Evolutionary conservation across 2,329 filamentous ascomycete species (phyloP), one percentile per base, ranked within the genome.

Genomic region (Basipetospora chlamydospora): DNA sequence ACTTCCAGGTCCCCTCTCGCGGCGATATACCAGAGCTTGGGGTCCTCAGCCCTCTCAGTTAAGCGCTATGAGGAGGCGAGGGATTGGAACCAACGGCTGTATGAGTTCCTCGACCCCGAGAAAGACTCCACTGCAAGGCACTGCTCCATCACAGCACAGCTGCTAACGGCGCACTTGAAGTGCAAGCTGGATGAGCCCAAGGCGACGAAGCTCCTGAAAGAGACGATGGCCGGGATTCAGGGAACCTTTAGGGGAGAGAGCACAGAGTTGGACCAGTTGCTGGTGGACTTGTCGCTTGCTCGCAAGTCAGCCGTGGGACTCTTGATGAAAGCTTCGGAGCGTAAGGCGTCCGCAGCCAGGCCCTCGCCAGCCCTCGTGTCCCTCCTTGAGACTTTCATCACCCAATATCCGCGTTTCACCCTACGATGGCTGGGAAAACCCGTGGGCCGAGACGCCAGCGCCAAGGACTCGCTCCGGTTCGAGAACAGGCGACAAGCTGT

Each of bases 341-440:
- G 9, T 9, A 31, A 28, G 9, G 30, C 35, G 22, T 25, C 22
- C 9, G 4, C 29, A 8, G 26, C n/a, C 18, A 37, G 31, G 21
- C 18, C 31, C 20, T 35, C 31, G 15, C 16, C 31, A 17, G 23
- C 32, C 10, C 47, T 64, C 3, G 28, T 48, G 21, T 46, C 47
- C 2, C 57, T 65, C n/a, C 59, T 77, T 6, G 70, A 75, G 44
- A 57, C 61, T 0, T 64, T 79, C 31, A 57, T 78, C 17, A 58
- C 70, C 21, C 64, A 71, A 37, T 67, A 73, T 41, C 74, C 75
- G 10, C 64, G 72, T 3, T 74, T 80, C 46, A 60, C 67, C 32
- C 56, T 70, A 6, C 63, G 74, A 31, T 80, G 75, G 70, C 56
- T 79, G 3, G 75, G 75, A 10, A 70, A 70, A 38, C 56, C 64